phyloP scores from a whole-genome alignment of 768 basidiomycete species.

The Agrocybe pediades region DNA sequence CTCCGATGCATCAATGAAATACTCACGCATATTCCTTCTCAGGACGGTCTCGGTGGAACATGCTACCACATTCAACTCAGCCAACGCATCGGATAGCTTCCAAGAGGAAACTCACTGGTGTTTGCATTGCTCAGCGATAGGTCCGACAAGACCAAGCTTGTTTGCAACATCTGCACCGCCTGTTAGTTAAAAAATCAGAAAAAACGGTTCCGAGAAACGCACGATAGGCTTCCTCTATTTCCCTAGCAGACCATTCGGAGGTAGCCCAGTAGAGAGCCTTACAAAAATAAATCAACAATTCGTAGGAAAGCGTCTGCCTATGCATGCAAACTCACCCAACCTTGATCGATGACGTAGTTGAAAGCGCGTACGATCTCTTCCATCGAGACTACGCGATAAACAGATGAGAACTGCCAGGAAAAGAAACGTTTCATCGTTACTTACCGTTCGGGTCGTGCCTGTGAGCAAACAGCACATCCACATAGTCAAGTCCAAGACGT shows the following conservation, averaged over 20 bases:
- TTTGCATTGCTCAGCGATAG: constrained; percentile 77
- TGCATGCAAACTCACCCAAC: constrained; percentile 47
- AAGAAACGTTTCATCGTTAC: constrained; percentile 7
- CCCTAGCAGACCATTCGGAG: constrained; percentile 74
- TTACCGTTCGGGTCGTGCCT: constrained; percentile 56
- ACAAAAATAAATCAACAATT: neutral
- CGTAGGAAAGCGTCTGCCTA: neutral
- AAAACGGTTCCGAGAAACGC: constrained; percentile 13
- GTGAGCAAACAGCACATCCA: constrained; percentile 69
- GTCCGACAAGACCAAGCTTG: constrained; percentile 64
- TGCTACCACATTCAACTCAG: constrained; percentile 34
- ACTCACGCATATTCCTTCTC: constrained; percentile 74
- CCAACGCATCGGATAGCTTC: neutral
- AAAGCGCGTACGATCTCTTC: constrained; percentile 80
- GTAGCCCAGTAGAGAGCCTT: constrained; percentile 72
- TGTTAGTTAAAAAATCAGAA: neutral
- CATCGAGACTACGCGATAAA: constrained; percentile 44
- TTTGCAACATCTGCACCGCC: constrained; percentile 66
- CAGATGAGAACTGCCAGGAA: neutral
- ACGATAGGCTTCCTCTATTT: constrained; percentile 69
- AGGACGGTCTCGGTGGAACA: constrained; percentile 78
- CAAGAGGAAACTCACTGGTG: constrained; percentile 47
- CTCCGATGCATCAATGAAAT: neutral
- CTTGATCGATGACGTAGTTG: constrained; percentile 69
- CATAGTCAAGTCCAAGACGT: constrained; percentile 70